Percentiles rank a stretch among this genome's conserved stretches.
These are phyloP conservation scores for Daldinia sp. DNA, from an alignment of 2,329 filamentous ascomycete species.

Conservation along the genomic window DNA sequence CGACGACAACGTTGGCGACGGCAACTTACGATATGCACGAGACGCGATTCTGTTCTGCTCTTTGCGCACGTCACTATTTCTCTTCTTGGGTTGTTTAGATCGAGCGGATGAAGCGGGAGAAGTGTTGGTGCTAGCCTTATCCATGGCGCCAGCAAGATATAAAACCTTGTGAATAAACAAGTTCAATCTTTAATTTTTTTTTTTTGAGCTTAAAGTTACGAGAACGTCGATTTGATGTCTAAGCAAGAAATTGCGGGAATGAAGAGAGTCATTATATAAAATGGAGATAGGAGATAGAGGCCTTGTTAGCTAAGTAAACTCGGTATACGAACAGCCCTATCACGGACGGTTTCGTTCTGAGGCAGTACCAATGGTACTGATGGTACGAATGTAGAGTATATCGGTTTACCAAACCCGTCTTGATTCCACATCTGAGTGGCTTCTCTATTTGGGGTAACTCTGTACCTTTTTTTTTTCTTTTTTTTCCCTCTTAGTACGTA, in stretches of 20 bases:
- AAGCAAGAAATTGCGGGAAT: slow-evolving; percentile 27
- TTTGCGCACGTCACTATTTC: slow-evolving; percentile 50
- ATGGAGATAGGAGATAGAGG: slow-evolving; percentile 33
- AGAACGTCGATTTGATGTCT: slow-evolving; percentile 25
- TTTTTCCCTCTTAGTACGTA: too few species aligned
- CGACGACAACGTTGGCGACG: slow-evolving; percentile 2
- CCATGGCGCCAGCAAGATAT: slow-evolving; percentile 41
- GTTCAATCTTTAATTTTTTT: background rate
- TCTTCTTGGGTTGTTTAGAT: slow-evolving; percentile 43
- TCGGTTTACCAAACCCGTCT: slow-evolving; percentile 26
- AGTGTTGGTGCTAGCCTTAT: slow-evolving; percentile 37
- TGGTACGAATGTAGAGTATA: slow-evolving; percentile 23
- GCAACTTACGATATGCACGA: slow-evolving; percentile 52
- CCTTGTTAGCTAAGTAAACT: slow-evolving; percentile 19
- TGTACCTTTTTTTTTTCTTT: slow-evolving; percentile 26
- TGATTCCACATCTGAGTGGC: slow-evolving; percentile 28
- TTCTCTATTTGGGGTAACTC: slow-evolving; percentile 26
- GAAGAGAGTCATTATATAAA: slow-evolving; percentile 37
- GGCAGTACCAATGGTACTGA: background rate
- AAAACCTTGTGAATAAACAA: background rate
- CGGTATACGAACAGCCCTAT: slow-evolving; percentile 41
- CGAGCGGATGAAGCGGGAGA: slow-evolving; percentile 30
- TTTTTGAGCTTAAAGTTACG: slow-evolving; percentile 14
- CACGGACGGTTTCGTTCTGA: slow-evolving; percentile 12
- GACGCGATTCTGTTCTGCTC: slow-evolving; percentile 51